A percentile compares a stretch with the other conserved stretches of the same genome.
Evolutionary conservation across 768 basidiomycete genomes (phyloP).

Genomic region (Boletales sp.): DNA sequence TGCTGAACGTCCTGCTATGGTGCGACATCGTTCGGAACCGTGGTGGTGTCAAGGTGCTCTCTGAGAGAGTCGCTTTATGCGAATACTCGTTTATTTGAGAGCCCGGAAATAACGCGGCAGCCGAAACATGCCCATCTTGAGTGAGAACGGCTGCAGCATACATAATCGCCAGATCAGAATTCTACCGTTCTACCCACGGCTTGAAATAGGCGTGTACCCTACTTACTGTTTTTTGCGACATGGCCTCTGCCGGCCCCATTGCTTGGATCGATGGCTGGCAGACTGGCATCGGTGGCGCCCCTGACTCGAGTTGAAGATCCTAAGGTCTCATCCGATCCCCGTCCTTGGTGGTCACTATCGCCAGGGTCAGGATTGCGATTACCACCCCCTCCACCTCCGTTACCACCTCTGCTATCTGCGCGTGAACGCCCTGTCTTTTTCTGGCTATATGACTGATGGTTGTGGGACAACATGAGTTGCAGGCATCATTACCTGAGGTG

Average conservation of each 20-base stretch:
- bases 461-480: constrained; percentile 11
- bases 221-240: constrained; percentile 27
- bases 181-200: constrained; percentile 20
- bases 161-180: constrained; percentile 22
- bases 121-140: constrained; percentile 17
- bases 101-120: constrained; percentile 5
- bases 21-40: constrained; percentile 21
- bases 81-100: constrained; percentile 13
- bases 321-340: constrained; percentile 31
- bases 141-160: constrained; percentile 20
- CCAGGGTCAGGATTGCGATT: constrained; percentile 34
- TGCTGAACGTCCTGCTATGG: constrained; percentile 36
- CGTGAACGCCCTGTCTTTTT: constrained; percentile 57
- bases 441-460: constrained; percentile 69
- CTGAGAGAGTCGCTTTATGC: constrained; percentile 25
- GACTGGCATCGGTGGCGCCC: constrained; percentile 69
- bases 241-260: constrained; percentile 22
- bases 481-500: background rate
- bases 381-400: constrained; percentile 35
- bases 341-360: constrained; percentile 35
- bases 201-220: constrained; percentile 12
- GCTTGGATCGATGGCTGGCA: constrained; percentile 28
- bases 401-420: constrained; percentile 40
- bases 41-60: constrained; percentile 21
- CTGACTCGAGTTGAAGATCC: constrained; percentile 42